Evolutionary conservation across 2,329 filamentous ascomycete species (phyloP).

Genomic region (Epichloe gansuensis): DNA sequence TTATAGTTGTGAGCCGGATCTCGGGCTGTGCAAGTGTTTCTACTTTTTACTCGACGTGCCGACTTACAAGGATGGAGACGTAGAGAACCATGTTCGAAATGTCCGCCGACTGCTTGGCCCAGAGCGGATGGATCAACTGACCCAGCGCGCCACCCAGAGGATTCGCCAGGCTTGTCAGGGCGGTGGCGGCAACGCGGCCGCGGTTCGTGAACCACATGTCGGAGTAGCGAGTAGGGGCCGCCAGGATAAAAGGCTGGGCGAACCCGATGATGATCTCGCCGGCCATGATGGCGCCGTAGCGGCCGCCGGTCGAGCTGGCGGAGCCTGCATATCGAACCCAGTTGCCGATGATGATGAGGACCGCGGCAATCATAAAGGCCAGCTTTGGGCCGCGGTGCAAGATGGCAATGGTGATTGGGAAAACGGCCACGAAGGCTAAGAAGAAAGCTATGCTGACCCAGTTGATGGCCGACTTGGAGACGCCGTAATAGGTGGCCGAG

Average conservation of each 20-base stretch:
- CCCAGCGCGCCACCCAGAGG: conserved; percentile 82
- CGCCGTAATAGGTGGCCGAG: conserved; percentile 62
- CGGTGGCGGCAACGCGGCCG: conserved; percentile 79
- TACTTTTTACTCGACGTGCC: too few species aligned
- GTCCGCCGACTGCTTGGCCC: conserved; percentile 49
- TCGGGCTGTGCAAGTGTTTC: too few species aligned
- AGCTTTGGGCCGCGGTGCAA: conserved; percentile 71
- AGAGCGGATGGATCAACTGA: conserved; percentile 74
- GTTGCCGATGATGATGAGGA: conserved; percentile 69
- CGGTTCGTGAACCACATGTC: conserved; percentile 87
- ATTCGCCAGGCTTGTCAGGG: conserved; percentile 73
- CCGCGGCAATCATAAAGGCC: conserved; percentile 61
- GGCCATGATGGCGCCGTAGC: conserved; percentile 70
- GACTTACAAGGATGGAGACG: conserved; percentile 64
- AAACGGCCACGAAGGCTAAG: conserved; percentile 66
- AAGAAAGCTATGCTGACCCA: conserved; percentile 86
- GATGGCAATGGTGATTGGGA: conserved; percentile 62
- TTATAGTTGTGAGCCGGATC: too few species aligned
- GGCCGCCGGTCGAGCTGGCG: conserved; percentile 39
- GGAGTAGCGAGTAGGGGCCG: conserved; percentile 80
- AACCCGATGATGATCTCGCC: conserved; percentile 85
- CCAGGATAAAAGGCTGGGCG: conserved; percentile 83
- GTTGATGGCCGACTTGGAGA: conserved; percentile 68
- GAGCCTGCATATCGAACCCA: conserved; percentile 81
- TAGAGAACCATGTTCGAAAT: conserved; percentile 77